These are phyloP conservation scores for Xylaria sp. DNA, from an alignment of 2,329 filamentous ascomycete genomes.

Conservation along the genomic window DNA sequence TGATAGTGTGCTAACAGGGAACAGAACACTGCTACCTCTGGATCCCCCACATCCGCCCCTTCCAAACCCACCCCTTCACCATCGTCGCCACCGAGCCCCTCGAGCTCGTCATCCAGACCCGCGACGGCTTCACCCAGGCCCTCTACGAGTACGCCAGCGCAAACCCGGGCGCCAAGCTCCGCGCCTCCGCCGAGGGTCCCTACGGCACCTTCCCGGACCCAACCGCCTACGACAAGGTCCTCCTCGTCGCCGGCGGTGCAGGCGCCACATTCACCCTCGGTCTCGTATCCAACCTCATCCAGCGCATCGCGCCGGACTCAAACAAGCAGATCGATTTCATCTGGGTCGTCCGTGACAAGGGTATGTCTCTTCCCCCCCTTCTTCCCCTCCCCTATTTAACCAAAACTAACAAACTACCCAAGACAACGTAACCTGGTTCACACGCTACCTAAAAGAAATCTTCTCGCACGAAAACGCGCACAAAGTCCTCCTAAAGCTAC, in stretches of 20 bases:
- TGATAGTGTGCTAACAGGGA: background rate
- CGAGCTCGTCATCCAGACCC: conserved; percentile 54
- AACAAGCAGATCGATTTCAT: conserved; percentile 42
- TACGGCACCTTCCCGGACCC: conserved; percentile 53
- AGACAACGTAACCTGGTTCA: conserved; percentile 37
- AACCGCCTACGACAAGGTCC: conserved; percentile 47
- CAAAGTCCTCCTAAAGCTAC: conserved; percentile 36
- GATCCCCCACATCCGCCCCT: conserved; percentile 51
- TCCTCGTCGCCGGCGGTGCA: conserved; percentile 57
- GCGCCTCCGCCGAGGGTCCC: conserved; percentile 52
- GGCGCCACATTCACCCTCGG: conserved; percentile 56
- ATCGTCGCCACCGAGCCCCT: conserved; percentile 48
- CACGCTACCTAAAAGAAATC: conserved; percentile 36
- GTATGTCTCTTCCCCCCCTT: conserved; percentile 33
- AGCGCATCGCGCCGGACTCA: conserved; percentile 36
- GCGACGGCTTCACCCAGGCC: conserved; percentile 54
- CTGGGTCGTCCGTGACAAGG: conserved; percentile 44
- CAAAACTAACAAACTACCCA: background rate
- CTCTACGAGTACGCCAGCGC: conserved; percentile 47
- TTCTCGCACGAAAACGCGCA: conserved; percentile 36
- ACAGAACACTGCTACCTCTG: conserved; percentile 56
- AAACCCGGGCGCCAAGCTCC: conserved; percentile 45
- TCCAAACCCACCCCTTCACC: conserved; percentile 61
- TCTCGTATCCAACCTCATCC: conserved; percentile 42
- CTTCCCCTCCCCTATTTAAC: background rate